phyloP scores from a whole-genome alignment of 257 asterid genomes.

The Rubia yunnanensis region DNA sequence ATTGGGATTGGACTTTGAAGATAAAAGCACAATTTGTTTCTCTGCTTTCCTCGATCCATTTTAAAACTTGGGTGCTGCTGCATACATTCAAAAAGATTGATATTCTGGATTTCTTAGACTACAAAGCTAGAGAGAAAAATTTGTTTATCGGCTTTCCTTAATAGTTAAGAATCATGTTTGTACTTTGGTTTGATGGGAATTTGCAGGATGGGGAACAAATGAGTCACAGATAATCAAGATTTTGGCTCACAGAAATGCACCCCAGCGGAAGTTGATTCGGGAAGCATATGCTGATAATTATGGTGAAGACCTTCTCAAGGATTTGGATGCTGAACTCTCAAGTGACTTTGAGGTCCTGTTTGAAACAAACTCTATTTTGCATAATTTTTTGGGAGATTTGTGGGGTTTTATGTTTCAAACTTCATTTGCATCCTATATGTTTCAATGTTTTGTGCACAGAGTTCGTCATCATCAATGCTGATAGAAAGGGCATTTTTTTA shows the following conservation, averaged over 20 bases:
- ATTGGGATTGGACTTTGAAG: not conserved
- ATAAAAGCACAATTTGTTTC: not conserved
- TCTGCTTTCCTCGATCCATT: not conserved
- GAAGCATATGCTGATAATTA: constrained; percentile 58
- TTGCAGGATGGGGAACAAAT: constrained; percentile 79
- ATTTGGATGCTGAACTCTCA: constrained; percentile 70
- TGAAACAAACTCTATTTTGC: not conserved
- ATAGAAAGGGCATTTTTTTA: not conserved
- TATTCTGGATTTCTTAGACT: not conserved
- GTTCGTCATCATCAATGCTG: not conserved
- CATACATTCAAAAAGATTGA: not conserved
- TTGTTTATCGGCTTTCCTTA: not conserved
- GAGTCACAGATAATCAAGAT: constrained; percentile 55
- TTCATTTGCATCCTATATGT: not conserved
- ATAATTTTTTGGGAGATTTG: not conserved
- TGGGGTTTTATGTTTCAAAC: not conserved
- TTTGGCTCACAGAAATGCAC: constrained; percentile 76
- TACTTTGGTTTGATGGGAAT: not conserved
- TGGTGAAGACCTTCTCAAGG: constrained; percentile 78
- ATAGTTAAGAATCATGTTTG: not conserved
- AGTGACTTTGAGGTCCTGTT: constrained; percentile 61
- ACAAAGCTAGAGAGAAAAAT: not conserved
- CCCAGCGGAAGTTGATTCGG: constrained; percentile 61
- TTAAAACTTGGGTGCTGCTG: not conserved
- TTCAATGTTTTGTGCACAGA: not conserved